These are phyloP conservation scores for Elsinoe perseae DNA, from an alignment of 2,329 filamentous ascomycete genomes.

Conservation along the genomic window DNA sequence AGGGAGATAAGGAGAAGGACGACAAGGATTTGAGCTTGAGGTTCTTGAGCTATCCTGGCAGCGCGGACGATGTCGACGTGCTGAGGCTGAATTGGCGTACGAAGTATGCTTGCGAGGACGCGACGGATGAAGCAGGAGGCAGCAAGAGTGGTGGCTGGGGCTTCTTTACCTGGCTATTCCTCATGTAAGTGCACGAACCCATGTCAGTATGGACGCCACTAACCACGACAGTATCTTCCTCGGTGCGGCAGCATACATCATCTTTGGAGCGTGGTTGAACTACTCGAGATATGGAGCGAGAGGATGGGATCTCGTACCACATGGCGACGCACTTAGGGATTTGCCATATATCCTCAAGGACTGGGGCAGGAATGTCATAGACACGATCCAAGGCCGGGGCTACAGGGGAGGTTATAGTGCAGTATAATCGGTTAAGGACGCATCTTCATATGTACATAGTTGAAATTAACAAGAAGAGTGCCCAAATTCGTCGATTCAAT, in stretches of 20 bases:
- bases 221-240: slow-evolving; percentile 58
- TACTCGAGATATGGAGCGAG: slow-evolving; percentile 94
- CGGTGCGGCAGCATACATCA: slow-evolving; percentile 77
- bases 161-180: slow-evolving; percentile 94
- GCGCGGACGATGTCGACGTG: slow-evolving; percentile 50
- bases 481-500: too few species aligned
- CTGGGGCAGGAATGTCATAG: slow-evolving; percentile 70
- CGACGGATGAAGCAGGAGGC: slow-evolving; percentile 41
- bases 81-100: slow-evolving; percentile 78
- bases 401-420: slow-evolving; percentile 90
- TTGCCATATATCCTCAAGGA: slow-evolving; percentile 88
- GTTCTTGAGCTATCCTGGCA: slow-evolving; percentile 64
- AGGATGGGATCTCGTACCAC: slow-evolving; percentile 89
- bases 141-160: slow-evolving; percentile 63
- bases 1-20: slow-evolving; percentile 23
- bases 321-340: slow-evolving; percentile 86
- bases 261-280: slow-evolving; percentile 98
- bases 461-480: background rate
- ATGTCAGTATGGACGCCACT: slow-evolving; percentile 7
- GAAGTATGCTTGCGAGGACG: slow-evolving; percentile 71
- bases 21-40: slow-evolving; percentile 57
- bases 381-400: slow-evolving; percentile 69
- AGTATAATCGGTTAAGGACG: slow-evolving; percentile 47
- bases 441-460: slow-evolving; percentile 6
- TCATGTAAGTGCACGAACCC: slow-evolving; percentile 60